Base-by-base conservation (phyloP, 192 early-diverging fungal species). In the Gonapodya prolifera region DNA sequence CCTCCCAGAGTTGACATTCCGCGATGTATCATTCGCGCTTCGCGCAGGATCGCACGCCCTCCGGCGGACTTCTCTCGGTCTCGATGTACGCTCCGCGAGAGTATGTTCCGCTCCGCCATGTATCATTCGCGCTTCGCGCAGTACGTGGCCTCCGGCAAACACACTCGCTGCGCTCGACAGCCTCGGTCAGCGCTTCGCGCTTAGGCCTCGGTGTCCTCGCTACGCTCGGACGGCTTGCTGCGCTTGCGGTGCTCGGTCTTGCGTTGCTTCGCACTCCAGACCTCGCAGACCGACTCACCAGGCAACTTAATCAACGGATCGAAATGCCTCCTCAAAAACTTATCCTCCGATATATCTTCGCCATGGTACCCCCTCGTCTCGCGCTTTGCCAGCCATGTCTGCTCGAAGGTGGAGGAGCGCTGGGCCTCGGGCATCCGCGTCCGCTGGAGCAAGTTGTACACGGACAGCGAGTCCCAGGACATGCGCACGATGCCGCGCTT, bases 381-480 rank as follows among this genome's bases (percentile, higher is more conserved):
- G 77, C 91, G 89, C 86, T 99, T 99, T 30, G 95, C 92, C 78
- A 87, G 84, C 96, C 96, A 99, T 83, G 93, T 94, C 82, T 96
- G 94, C 85, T 97, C 94, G 84, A 91, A 99, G 30, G 95, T 86
- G 75, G 92, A 90, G 77, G 85, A 89, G 77, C 88, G 86, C 70
- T 82, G 33, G 31, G 87, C 74, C 70, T 91, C 85, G 32, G 83
- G 84, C 35, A 80, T 78, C 30, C 84, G 80, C 70, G 83, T 85
- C 61, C 81, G 80, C 69, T 90, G 89, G 28, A 83, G 82, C 71
- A 96, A 87, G 82, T 92, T 93, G 87, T 89, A 97, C 75, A 97
- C 86, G 84, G 96, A 97, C 85, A 91, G 89, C 80, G 91, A 91
- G 87, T 95, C 89, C 97, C 97, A 99, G 36, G 94, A 94, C 94